phyloP scores from a whole-genome alignment of 441 rosid genomes.

The Manihot esculenta region DNA sequence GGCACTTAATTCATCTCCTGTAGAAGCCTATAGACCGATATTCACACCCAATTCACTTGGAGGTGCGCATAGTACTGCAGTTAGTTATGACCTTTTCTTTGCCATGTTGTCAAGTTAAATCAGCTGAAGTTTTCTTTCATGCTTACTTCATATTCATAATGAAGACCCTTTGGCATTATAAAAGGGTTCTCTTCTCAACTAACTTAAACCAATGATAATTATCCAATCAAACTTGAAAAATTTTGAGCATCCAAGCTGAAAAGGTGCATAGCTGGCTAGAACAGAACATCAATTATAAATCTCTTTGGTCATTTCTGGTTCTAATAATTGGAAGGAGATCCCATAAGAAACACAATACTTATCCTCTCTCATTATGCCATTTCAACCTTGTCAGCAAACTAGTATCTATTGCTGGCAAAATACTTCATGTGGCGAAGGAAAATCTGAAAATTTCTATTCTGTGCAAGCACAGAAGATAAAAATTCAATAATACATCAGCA shows the following conservation, averaged over 20 bases:
- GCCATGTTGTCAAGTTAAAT: background rate
- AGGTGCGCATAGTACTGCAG: background rate
- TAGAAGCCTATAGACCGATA: background rate
- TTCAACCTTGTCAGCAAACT: background rate
- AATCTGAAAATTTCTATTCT: background rate
- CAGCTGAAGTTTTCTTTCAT: background rate
- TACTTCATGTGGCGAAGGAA: background rate
- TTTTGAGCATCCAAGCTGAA: background rate
- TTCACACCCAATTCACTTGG: background rate
- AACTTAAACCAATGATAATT: too few relatives aligned
- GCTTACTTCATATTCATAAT: background rate
- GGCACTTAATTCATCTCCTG: background rate
- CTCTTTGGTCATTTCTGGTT: background rate
- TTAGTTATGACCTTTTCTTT: too few relatives aligned
- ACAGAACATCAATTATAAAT: background rate
- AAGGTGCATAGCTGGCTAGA: background rate
- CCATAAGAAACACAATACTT: background rate
- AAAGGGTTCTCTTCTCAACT: too few relatives aligned
- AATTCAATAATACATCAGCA: too few relatives aligned
- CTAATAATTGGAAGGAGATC: background rate
- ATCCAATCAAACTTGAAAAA: too few relatives aligned
- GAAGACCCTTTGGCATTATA: too few relatives aligned
- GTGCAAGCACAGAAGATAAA: background rate
- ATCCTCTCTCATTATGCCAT: background rate
- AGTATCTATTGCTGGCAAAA: background rate